phyloP scores from a whole-genome alignment of 1,284 basidiomycete genomes.

The Leucoagaricus sp. region DNA sequence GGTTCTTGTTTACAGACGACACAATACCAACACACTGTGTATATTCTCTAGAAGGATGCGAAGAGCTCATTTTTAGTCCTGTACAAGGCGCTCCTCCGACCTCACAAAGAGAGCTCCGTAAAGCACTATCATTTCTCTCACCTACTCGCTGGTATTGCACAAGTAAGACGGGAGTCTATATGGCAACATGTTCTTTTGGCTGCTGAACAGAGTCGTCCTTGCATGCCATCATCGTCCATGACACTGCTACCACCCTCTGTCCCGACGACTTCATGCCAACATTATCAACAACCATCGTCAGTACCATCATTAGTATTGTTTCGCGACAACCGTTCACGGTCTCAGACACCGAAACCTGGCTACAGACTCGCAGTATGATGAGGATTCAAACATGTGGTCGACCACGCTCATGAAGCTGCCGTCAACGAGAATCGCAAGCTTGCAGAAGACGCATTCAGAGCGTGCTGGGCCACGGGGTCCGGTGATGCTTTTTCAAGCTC shows the following conservation, averaged over 20 bases:
- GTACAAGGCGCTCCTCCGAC: too few species aligned
- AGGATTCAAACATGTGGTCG: conserved; percentile 62
- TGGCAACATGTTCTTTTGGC: conserved; percentile 51
- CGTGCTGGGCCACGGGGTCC: conserved; percentile 52
- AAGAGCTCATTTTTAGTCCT: too few species aligned
- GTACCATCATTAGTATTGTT: conserved; percentile 15
- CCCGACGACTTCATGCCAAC: not conserved
- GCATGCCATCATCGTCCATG: too few species aligned
- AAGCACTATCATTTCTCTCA: too few species aligned
- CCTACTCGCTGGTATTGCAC: too few species aligned
- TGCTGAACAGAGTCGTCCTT: conserved; percentile 22
- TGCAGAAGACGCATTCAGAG: conserved; percentile 49
- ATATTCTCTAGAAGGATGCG: too few species aligned
- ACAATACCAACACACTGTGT: too few species aligned
- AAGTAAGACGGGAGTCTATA: conserved; percentile 47
- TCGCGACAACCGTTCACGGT: conserved; percentile 21
- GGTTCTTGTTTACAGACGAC: too few species aligned
- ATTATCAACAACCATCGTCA: not conserved
- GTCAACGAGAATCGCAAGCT: conserved; percentile 46
- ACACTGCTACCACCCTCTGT: conserved; percentile 10
- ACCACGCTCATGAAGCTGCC: conserved; percentile 49
- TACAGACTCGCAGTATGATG: conserved; percentile 51
- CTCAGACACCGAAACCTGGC: conserved; percentile 45
- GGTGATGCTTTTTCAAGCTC: too few species aligned
- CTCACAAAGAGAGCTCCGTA: too few species aligned